phyloP scores from a whole-genome alignment of 176 grass and related monocot species.

The Cenchrus purpureus region DNA sequence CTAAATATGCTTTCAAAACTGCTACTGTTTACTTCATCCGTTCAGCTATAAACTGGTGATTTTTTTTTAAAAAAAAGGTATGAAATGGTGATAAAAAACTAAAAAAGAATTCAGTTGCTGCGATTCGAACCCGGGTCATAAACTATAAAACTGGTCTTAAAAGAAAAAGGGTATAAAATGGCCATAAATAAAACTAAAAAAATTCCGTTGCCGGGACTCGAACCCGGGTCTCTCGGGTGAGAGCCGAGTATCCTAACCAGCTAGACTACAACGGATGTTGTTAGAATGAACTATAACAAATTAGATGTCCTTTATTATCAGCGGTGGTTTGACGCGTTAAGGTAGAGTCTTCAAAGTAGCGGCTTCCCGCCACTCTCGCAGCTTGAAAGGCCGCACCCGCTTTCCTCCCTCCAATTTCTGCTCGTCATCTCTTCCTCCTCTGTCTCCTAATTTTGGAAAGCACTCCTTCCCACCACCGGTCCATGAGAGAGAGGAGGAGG shows the following conservation, averaged over 20 bases:
- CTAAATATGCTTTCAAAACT: neutral
- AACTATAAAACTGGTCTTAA: neutral
- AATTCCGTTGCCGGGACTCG: constrained; percentile 54
- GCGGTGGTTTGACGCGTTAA: too few relatives aligned
- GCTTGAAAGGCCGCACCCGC: constrained; percentile 1
- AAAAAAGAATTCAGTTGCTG: too few relatives aligned
- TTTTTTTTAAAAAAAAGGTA: too few relatives aligned
- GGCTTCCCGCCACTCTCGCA: constrained; percentile 50
- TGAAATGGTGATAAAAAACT: too few relatives aligned
- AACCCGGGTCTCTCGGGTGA: constrained; percentile 77
- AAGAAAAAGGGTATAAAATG: neutral
- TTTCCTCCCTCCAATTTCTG: constrained; percentile 10
- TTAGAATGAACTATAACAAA: too few relatives aligned
- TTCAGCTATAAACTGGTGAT: neutral
- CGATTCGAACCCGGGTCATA: too few relatives aligned
- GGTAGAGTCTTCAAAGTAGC: neutral
- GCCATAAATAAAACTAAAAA: too few relatives aligned
- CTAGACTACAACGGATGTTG: constrained; percentile 56
- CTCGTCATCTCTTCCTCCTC: constrained; percentile 11
- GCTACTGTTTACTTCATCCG: neutral
- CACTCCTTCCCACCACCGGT: constrained; percentile 5
- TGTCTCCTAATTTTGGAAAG: constrained; percentile 45
- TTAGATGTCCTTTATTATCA: too few relatives aligned
- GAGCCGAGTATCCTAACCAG: constrained; percentile 97
- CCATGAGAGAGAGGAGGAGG: constrained; percentile 41